Conservation (phyloP, 2,329 filamentous ascomycete genomes). For the Elsinoe ampelina region DNA sequence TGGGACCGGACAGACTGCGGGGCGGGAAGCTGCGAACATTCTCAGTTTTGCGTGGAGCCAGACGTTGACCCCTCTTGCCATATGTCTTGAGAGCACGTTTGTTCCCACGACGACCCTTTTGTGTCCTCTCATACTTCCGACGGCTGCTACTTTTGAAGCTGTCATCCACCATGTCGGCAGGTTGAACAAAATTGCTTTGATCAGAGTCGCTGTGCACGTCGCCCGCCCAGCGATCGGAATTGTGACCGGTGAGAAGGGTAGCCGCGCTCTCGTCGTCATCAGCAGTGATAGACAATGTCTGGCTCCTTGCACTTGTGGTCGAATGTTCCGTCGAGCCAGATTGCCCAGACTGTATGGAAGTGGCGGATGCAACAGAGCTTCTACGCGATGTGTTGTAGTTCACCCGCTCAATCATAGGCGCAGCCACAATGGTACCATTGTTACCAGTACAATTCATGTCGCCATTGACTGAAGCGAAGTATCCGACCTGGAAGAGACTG, state of each 20-base stretch:
- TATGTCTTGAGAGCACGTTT: conserved; percentile 19
- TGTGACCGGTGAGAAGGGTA: conserved; percentile 21
- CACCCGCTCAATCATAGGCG: conserved; percentile 24
- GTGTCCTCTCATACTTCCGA: conserved; percentile 7
- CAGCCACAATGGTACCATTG: conserved; percentile 17
- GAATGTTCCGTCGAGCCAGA: conserved; percentile 19
- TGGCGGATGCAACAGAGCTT: conserved; percentile 18
- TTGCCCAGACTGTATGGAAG: conserved; percentile 21
- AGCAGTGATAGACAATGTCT: conserved; percentile 18
- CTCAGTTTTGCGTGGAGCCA: background rate
- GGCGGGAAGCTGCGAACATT: background rate
- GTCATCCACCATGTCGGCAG: conserved; percentile 10
- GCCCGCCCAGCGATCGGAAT: conserved; percentile 12
- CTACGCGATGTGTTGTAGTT: conserved; percentile 19
- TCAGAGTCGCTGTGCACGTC: conserved; percentile 16
- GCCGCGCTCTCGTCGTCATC: conserved; percentile 18
- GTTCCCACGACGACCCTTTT: conserved; percentile 5
- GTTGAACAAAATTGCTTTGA: conserved; percentile 1
- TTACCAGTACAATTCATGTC: conserved; percentile 47
- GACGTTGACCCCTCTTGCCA: conserved; percentile 18
- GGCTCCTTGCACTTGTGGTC: conserved; percentile 12
- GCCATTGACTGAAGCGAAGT: conserved; percentile 50
- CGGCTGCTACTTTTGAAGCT: conserved; percentile 12
- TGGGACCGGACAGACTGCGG: conserved; percentile 2
- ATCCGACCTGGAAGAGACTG: conserved; percentile 68